Evolutionary conservation across 306 rosid genomes (phyloP), one percentile per base, ranked within the genome.

Genomic region (Citrullus amarus): DNA sequence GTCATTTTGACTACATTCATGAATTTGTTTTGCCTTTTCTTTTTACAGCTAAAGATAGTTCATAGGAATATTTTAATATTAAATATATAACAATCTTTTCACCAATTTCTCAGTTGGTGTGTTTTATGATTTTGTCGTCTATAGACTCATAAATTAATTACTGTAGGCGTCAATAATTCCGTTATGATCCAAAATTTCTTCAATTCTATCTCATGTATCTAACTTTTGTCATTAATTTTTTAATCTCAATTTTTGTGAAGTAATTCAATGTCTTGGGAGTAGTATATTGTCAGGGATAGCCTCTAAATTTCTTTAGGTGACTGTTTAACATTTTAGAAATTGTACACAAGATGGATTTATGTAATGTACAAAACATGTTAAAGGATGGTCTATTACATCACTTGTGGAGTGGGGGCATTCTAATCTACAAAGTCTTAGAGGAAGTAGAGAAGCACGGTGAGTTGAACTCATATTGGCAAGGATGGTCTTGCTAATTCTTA

Each of bases 231-330:
- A 1, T 68, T 68, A 36, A 15, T 48, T 41, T 68, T 68, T 43
- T 18, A 9, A 39, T 18, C 75, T 69, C 36, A 66, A 16, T 69
- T 30, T 25, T 44, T 44, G 25, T 11, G 4, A n/a, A 39, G 56
- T 68, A 46, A 4, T 41, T 68, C 11, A n/a, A 54, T 68, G 39
- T 36, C 39, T 36, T 36, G 50, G 28, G 75, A 18, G 32, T 41
- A 18, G 32, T 41, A 68, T 68, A 68, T 36, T 68, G 34, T 43
- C 34, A n/a, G 4, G 75, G 32, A 68, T 63, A n/a, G 22, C 18
- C 75, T 68, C 30, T 43, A 69, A 69, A 69, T 44, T 69, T 69
- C 11, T 44, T 69, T 69, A 10, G 75, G 56, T 69, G 75, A n/a
- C 75, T n/a, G 48, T 41, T 69, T 20, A n/a, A 69, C 50, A 38